These are phyloP conservation scores for Yarrowia sp. DNA, from an alignment of 805 yeast species.

Conservation along the genomic window DNA sequence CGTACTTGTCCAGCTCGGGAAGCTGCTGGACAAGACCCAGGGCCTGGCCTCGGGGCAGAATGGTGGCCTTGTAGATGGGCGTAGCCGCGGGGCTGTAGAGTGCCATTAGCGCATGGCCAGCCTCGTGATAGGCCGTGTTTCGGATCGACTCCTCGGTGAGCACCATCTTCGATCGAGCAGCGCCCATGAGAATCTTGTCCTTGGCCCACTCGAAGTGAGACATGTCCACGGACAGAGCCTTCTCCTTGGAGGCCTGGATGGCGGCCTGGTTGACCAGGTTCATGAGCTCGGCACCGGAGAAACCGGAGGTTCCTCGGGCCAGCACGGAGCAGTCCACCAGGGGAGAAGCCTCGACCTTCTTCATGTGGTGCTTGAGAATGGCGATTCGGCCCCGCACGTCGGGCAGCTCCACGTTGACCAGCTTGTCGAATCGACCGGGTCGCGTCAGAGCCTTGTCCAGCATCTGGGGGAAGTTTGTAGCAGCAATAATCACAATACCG, in stretches of 20 bases:
- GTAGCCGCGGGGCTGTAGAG: slow-evolving; percentile 94
- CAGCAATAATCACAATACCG: slow-evolving; percentile 96
- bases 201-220: slow-evolving; percentile 98
- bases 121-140: slow-evolving; percentile 98
- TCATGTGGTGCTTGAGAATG: slow-evolving; percentile 88
- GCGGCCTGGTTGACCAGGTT: slow-evolving; percentile 98
- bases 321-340: slow-evolving; percentile 87
- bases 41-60: slow-evolving; percentile 95
- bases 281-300: slow-evolving; percentile 97
- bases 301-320: slow-evolving; percentile 97
- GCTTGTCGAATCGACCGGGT: slow-evolving; percentile 98
- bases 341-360: slow-evolving; percentile 82
- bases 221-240: slow-evolving; percentile 90
- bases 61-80: slow-evolving; percentile 94
- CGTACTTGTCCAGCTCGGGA: slow-evolving; percentile 98
- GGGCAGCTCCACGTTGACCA: slow-evolving; percentile 93
- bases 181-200: slow-evolving; percentile 97
- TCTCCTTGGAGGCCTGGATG: slow-evolving; percentile 90
- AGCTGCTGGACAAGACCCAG: slow-evolving; percentile 96
- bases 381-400: slow-evolving; percentile 98
- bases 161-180: slow-evolving; percentile 97
- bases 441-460: slow-evolving; percentile 96
- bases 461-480: slow-evolving; percentile 97
- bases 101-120: slow-evolving; percentile 99
- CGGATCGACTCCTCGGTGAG: slow-evolving; percentile 92